phyloP scores from a whole-genome alignment of 1,284 basidiomycete genomes.

The Trichosporon coremiiforme region DNA sequence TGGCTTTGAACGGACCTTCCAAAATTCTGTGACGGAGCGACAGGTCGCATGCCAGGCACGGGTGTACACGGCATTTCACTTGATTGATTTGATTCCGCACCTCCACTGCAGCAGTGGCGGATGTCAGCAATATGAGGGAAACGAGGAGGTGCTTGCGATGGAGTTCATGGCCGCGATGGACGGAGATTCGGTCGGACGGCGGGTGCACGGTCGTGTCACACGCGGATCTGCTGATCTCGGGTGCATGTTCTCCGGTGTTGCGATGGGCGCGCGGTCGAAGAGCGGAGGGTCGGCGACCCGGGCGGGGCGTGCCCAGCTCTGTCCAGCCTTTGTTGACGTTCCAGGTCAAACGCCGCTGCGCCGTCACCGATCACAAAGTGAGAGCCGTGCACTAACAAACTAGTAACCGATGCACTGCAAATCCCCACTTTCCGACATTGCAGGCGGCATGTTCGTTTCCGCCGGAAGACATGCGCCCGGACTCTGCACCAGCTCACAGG shows the following conservation, averaged over 20 bases:
- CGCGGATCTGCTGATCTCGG: neutral
- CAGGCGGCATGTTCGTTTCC: neutral
- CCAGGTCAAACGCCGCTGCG: neutral
- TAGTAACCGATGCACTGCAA: no score
- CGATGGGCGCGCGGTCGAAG: no score
- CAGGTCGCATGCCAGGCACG: constrained; percentile 5
- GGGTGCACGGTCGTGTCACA: neutral
- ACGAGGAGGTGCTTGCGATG: neutral
- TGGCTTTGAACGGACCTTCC: neutral
- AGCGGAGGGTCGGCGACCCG: neutral
- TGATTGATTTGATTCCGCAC: neutral
- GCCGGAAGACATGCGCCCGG: neutral
- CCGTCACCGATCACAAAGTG: neutral
- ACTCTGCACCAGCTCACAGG: no score
- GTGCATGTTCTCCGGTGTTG: neutral
- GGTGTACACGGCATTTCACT: neutral
- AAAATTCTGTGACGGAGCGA: constrained; percentile 11
- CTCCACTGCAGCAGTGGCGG: neutral
- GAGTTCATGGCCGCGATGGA: neutral
- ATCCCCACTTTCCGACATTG: neutral
- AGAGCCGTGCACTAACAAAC: no score
- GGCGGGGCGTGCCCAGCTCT: no score
- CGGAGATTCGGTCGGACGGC: constrained; percentile 10
- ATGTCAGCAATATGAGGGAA: neutral
- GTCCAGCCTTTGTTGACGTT: no score